phyloP scores from a whole-genome alignment of 768 basidiomycete species.

The Naganishia vishniacii region DNA sequence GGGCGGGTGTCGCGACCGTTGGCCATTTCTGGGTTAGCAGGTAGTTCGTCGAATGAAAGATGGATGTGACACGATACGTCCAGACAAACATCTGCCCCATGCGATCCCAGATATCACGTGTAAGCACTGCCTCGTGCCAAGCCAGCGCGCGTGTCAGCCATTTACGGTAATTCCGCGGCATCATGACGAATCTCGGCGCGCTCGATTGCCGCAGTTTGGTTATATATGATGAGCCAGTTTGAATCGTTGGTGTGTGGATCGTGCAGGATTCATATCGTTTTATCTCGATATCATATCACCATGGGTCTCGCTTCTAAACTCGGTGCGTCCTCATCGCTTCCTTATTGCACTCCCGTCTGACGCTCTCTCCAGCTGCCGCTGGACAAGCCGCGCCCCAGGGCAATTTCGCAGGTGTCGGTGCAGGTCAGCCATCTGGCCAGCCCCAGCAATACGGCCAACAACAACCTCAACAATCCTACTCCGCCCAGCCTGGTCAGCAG shows the following conservation, averaged over 20 bases:
- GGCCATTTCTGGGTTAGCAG: too few species aligned
- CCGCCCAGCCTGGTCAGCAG: background rate
- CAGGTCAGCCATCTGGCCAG: slow-evolving; percentile 7
- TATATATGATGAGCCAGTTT: background rate
- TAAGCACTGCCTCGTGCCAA: background rate
- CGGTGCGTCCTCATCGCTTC: background rate
- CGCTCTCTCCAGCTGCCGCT: background rate
- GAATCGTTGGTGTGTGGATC: background rate
- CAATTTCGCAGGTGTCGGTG: slow-evolving; percentile 18
- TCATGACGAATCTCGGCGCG: slow-evolving; percentile 12
- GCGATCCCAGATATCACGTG: too few species aligned
- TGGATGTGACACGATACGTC: too few species aligned
- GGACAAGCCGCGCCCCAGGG: slow-evolving; percentile 10
- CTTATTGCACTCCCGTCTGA: background rate
- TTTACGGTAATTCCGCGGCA: slow-evolving; percentile 12
- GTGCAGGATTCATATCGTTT: background rate
- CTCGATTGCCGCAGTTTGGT: background rate
- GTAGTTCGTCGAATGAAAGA: too few species aligned
- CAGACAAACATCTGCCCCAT: too few species aligned
- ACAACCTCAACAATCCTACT: slow-evolving; percentile 17
- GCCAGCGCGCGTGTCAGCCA: slow-evolving; percentile 10
- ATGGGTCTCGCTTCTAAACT: slow-evolving; percentile 27
- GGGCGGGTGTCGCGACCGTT: too few species aligned
- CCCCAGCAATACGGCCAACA: slow-evolving; percentile 19
- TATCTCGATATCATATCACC: background rate